Evolutionary conservation across 345 rosid genomes (phyloP).

Genomic region (Eucalyptus cloeziana): DNA sequence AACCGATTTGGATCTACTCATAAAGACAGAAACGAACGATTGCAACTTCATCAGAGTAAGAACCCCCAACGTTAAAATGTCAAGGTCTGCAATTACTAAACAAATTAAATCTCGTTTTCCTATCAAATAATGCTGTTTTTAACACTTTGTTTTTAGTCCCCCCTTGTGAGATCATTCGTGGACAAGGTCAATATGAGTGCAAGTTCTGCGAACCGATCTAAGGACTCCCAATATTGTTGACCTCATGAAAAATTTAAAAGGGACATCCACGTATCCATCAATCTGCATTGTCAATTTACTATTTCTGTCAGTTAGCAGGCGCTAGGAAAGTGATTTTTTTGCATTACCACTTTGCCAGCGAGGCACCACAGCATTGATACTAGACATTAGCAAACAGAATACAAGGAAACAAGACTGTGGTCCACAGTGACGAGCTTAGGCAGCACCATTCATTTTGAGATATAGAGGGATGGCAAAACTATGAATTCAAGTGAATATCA

Average conservation of each 20-base stretch:
- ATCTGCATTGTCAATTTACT: not conserved
- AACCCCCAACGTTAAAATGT: not conserved
- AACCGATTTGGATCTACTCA: slow-evolving; percentile 47
- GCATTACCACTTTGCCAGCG: not conserved
- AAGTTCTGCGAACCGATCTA: not conserved
- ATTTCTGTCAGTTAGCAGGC: not conserved
- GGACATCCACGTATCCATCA: not conserved
- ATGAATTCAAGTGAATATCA: not conserved
- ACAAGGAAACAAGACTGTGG: not conserved
- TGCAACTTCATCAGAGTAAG: not conserved
- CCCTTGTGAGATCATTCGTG: not conserved
- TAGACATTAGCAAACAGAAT: not conserved
- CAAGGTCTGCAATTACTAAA: not conserved
- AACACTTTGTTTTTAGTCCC: not conserved
- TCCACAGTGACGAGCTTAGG: not conserved
- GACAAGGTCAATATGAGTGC: not conserved
- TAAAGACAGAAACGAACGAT: not conserved
- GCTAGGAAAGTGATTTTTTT: not conserved
- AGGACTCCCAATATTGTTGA: not conserved
- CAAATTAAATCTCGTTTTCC: not conserved
- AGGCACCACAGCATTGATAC: not conserved
- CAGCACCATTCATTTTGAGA: not conserved
- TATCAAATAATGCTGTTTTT: not conserved
- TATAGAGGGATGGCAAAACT: not conserved
- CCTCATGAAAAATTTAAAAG: not conserved